phyloP scores from a whole-genome alignment of 2,329 filamentous ascomycete genomes.

The Colletotrichum tabaci region DNA sequence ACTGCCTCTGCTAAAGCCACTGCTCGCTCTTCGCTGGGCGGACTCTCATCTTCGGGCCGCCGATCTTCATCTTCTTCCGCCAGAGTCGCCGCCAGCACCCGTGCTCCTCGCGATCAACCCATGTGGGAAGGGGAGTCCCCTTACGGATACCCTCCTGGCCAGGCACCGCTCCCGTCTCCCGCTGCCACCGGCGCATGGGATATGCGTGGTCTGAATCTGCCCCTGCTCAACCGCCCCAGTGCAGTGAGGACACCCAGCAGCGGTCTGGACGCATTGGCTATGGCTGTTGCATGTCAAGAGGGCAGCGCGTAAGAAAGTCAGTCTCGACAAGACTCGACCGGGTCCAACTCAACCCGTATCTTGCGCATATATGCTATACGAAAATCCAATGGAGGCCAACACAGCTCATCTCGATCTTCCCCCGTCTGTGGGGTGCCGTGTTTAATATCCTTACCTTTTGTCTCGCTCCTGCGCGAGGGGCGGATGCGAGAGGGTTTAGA shows the following conservation, averaged over 20 bases:
- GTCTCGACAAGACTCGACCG: not conserved
- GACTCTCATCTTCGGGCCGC: constrained; percentile 47
- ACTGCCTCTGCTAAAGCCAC: constrained; percentile 49
- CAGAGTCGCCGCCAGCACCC: constrained; percentile 49
- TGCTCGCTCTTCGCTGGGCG: constrained; percentile 47
- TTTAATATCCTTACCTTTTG: constrained; percentile 12
- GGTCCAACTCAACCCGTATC: not conserved
- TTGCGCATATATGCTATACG: not conserved
- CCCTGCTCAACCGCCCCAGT: constrained; percentile 62
- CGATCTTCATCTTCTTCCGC: constrained; percentile 51
- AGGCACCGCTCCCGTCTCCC: constrained; percentile 55
- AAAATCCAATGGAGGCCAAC: not conserved
- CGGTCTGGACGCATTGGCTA: constrained; percentile 69
- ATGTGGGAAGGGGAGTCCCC: constrained; percentile 60
- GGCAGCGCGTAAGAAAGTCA: constrained; percentile 44
- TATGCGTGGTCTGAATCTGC: constrained; percentile 61
- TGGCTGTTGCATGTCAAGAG: constrained; percentile 69
- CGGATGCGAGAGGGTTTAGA: not conserved
- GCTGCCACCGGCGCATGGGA: constrained; percentile 59
- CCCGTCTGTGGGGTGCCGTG: too few species aligned
- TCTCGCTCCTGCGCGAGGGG: constrained; percentile 10
- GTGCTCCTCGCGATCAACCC: constrained; percentile 50
- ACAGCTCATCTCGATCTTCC: not conserved
- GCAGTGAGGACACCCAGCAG: constrained; percentile 62
- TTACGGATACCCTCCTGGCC: constrained; percentile 51